Conservation (phyloP, 2,329 filamentous ascomycete species). For the Xylariaceae sp. region DNA sequence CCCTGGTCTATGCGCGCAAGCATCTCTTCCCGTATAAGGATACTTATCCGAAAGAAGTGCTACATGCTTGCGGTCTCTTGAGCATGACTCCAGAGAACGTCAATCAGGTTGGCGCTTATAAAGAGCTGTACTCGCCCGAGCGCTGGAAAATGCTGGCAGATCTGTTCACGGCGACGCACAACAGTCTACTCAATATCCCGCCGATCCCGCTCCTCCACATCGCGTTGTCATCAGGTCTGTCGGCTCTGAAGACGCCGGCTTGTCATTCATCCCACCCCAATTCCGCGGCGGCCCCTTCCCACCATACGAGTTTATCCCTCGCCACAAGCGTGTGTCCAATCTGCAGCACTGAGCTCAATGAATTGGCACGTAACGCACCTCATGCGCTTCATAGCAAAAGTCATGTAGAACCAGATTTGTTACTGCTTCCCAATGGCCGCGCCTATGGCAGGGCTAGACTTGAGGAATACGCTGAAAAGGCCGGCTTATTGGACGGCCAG, state of each 20-base stretch:
- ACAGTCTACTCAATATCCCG: conserved; percentile 77
- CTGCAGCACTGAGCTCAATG: conserved; percentile 91
- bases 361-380: conserved; percentile 79
- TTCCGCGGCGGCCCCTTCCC: conserved; percentile 30
- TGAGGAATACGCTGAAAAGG: conserved; percentile 71
- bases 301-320: conserved; percentile 55
- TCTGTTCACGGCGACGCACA: conserved; percentile 80
- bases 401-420: conserved; percentile 79
- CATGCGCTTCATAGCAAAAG: conserved; percentile 96
- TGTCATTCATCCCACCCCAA: conserved; percentile 61
- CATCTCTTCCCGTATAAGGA: conserved; percentile 67
- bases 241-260: conserved; percentile 89
- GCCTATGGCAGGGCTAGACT: conserved; percentile 76
- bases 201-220: conserved; percentile 81
- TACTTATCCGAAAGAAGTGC: conserved; percentile 62
- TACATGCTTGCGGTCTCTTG: conserved; percentile 71
- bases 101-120: conserved; percentile 34
- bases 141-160: conserved; percentile 74
- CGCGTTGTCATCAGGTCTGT: conserved; percentile 83
- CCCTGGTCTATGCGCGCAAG: conserved; percentile 75
- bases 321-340: conserved; percentile 75
- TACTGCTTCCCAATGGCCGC: conserved; percentile 80
- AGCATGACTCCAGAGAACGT: conserved; percentile 61
- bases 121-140: conserved; percentile 61
- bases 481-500: conserved; percentile 59